These are phyloP conservation scores for Suhomyces kunorum DNA, from an alignment of 1,139 yeast species.

Conservation along the genomic window DNA sequence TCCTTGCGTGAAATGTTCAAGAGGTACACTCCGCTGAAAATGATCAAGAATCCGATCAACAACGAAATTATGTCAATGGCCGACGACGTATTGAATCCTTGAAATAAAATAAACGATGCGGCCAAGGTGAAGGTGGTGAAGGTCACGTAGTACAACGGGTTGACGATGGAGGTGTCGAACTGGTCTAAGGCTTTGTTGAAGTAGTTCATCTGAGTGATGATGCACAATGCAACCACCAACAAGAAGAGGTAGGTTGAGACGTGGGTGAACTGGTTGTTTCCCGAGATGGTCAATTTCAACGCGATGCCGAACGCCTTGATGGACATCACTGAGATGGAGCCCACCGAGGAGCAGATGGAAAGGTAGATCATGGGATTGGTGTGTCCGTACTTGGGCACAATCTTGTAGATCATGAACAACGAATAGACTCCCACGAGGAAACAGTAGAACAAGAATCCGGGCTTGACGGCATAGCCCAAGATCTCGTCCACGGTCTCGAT, in stretches of 20 bases:
- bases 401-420: constrained; percentile 74
- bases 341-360: constrained; percentile 87
- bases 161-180: constrained; percentile 89
- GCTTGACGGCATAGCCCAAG: constrained; percentile 74
- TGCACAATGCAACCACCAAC: constrained; percentile 75
- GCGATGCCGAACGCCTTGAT: constrained; percentile 95
- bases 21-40: constrained; percentile 84
- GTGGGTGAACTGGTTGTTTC: constrained; percentile 89
- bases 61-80: constrained; percentile 83
- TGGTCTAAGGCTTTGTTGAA: constrained; percentile 92
- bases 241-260: constrained; percentile 82
- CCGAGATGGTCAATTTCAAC: constrained; percentile 76
- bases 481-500: constrained; percentile 88
- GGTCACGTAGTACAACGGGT: constrained; percentile 87
- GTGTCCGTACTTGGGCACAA: constrained; percentile 80
- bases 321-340: constrained; percentile 88
- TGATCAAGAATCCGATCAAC: constrained; percentile 81
- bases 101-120: constrained; percentile 84
- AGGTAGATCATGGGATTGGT: constrained; percentile 87
- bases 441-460: constrained; percentile 74
- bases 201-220: constrained; percentile 88
- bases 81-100: constrained; percentile 84
- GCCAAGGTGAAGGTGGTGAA: constrained; percentile 85
- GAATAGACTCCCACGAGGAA: constrained; percentile 64
- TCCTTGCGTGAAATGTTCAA: constrained; percentile 77